Conservation (phyloP, 192 early-diverging fungal species). For the Rhizophlyctis rosea region DNA sequence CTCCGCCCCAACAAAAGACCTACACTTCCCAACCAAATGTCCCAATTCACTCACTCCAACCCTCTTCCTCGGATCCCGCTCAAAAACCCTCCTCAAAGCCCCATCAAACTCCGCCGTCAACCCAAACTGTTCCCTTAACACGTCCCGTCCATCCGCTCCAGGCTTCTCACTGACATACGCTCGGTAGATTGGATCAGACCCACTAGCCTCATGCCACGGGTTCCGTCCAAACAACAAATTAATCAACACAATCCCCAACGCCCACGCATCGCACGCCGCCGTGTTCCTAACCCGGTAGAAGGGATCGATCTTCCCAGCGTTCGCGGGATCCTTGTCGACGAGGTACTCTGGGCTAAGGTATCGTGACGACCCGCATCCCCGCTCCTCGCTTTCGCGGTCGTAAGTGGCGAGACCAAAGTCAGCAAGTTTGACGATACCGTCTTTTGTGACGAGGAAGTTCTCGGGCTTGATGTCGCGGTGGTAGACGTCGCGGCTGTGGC, state of each 20-base stretch:
- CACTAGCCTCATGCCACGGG: constrained; percentile 62
- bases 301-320: constrained; percentile 40
- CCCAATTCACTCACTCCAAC: constrained; percentile 12
- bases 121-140: constrained; percentile 38
- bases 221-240: constrained; percentile 85
- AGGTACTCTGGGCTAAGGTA: constrained; percentile 83
- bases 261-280: constrained; percentile 84
- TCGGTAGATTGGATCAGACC: constrained; percentile 73
- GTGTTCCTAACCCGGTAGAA: constrained; percentile 57
- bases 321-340: background rate
- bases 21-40: background rate
- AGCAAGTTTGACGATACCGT: constrained; percentile 70
- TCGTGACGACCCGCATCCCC: constrained; percentile 82
- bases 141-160: constrained; percentile 22
- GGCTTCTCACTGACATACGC: constrained; percentile 38
- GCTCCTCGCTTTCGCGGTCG: constrained; percentile 68
- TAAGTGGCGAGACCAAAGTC: constrained; percentile 92
- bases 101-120: constrained; percentile 66
- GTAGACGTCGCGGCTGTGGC: constrained; percentile 75
- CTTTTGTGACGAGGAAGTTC: constrained; percentile 65
- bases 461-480: constrained; percentile 97
- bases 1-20: background rate
- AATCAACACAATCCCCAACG: constrained; percentile 83
- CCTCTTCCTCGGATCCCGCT: constrained; percentile 46
- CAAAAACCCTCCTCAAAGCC: constrained; percentile 71